Base-by-base conservation (phyloP, 768 basidiomycete species). In the Leccinum pellstonianum region DNA sequence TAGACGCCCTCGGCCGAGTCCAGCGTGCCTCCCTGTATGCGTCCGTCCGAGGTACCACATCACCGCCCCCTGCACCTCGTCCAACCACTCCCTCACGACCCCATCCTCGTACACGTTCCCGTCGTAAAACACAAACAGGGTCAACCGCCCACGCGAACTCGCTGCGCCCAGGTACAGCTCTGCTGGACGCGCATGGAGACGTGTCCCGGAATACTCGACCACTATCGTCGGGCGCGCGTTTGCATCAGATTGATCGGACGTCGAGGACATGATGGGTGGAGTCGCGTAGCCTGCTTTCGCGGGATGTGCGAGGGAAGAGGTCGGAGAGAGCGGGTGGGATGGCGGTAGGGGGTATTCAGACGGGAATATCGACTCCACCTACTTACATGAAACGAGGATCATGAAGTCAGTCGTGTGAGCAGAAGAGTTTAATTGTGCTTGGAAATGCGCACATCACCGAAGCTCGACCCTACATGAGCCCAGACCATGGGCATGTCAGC, bases 81-180 rank as follows among this genome's bases (percentile, higher is more conserved):
- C 66, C 53, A 85, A 58, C 80, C 81, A 84, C 66, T 83, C 83
- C 8, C 56, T 64, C 6, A 82, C 74, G 9, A 78, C 60, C 1
- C 57, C 70, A 5, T 74, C 70, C 2, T 79, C 74, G 50, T 77
- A 84, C 4, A 80, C 79, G 62, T 84, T 81, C 6, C 66, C 70
- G 52, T 86, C 84, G 63, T 73, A 80, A 62, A 56, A 76, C 4
- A 75, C 48, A 14, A 64, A 56, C 49, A 83, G 50, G 2, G 58
- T 57, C 38, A 86, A 58, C 37, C 70, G 67, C 33, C 75, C 66
- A 2, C 62, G 64, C 4, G 64, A 66, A 2, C 73, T 80, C 3
- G 69, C 54, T 15, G 81, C 78, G 2, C 80, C 78, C 0, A 84
- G 73, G 62, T 83, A 72, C 15, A 71, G 59, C 62, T 84, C 80